These are phyloP conservation scores for Phytopythium ostracodes DNA, from an alignment of 352 stramenopile species.

Conservation along the genomic window DNA sequence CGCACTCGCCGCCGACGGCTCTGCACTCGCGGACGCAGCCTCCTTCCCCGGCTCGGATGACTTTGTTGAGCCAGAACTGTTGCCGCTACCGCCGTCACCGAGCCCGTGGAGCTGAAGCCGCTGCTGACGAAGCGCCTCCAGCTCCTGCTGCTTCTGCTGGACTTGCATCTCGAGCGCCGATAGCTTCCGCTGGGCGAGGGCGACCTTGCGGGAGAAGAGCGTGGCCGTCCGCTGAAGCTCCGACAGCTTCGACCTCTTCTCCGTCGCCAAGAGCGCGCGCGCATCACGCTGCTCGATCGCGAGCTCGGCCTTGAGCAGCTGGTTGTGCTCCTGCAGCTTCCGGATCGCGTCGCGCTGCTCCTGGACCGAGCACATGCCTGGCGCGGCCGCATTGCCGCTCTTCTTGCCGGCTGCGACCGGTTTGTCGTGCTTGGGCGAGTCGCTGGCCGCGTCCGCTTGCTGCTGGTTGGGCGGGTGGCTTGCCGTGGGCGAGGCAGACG, in stretches of 20 bases:
- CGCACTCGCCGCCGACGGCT: slow-evolving; percentile 33
- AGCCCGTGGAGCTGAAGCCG: slow-evolving; percentile 19
- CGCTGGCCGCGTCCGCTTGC: slow-evolving; percentile 7
- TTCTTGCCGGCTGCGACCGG: slow-evolving; percentile 14
- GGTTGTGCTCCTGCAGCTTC: slow-evolving; percentile 68
- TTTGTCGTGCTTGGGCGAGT: slow-evolving; percentile 17
- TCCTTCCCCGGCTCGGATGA: background rate
- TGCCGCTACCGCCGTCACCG: slow-evolving; percentile 6
- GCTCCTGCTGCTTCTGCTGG: slow-evolving; percentile 32
- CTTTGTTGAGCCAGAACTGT: too few species aligned
- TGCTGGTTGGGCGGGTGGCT: background rate
- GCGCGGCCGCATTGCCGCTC: slow-evolving; percentile 1
- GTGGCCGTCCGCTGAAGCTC: slow-evolving; percentile 48
- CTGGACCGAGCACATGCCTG: slow-evolving; percentile 49
- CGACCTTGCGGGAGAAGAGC: slow-evolving; percentile 48
- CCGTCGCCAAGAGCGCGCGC: slow-evolving; percentile 38
- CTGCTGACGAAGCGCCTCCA: slow-evolving; percentile 1
- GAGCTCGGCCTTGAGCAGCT: slow-evolving; percentile 71
- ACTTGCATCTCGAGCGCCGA: slow-evolving; percentile 43
- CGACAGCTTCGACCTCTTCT: slow-evolving; percentile 54
- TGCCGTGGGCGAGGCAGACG: slow-evolving; percentile 9
- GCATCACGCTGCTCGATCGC: slow-evolving; percentile 64
- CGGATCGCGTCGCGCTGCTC: slow-evolving; percentile 70
- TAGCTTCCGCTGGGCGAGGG: slow-evolving; percentile 33
- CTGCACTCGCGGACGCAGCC: background rate